A percentile compares a stretch with the other conserved stretches of the same genome.
phyloP scores from a whole-genome alignment of 2,329 filamentous ascomycete species.

The Xylaria sp. region DNA sequence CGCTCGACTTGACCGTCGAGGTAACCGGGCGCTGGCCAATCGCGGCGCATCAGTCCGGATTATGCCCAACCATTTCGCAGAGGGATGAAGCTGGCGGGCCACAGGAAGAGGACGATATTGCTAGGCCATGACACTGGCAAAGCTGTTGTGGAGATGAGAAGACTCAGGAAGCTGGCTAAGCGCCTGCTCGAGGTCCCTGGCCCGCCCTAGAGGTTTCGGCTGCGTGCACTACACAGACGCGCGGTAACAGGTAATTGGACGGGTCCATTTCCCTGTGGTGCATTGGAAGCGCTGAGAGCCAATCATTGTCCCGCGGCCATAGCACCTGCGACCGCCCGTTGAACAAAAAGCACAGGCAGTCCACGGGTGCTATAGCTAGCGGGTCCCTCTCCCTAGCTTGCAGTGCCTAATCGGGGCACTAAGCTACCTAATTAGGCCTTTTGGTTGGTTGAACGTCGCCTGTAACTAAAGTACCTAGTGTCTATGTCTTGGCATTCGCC shows the following conservation, averaged over 20 bases:
- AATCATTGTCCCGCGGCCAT: slow-evolving; percentile 38
- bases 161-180: slow-evolving; percentile 41
- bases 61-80: slow-evolving; percentile 26
- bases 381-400: not conserved
- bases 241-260: slow-evolving; percentile 46
- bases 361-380: not conserved
- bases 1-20: slow-evolving; percentile 28
- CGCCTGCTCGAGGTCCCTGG: slow-evolving; percentile 36
- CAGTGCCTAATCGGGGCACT: not conserved
- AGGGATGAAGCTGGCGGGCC: slow-evolving; percentile 22
- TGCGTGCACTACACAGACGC: slow-evolving; percentile 38
- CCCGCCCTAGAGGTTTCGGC: slow-evolving; percentile 38
- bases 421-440: not conserved
- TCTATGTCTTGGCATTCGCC: not conserved
- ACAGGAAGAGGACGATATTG: slow-evolving; percentile 31
- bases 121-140: slow-evolving; percentile 33
- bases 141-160: slow-evolving; percentile 22
- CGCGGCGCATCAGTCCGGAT: slow-evolving; percentile 30
- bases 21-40: slow-evolving; percentile 39
- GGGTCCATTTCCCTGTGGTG: slow-evolving; percentile 23
- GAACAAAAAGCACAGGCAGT: not conserved
- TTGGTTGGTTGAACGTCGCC: not conserved
- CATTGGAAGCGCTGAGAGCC: slow-evolving; percentile 37
- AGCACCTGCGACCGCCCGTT: slow-evolving; percentile 38
- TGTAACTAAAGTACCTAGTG: not conserved